Base-by-base conservation (phyloP, 176 grass and related monocot species). In the Carex kokanica region DNA sequence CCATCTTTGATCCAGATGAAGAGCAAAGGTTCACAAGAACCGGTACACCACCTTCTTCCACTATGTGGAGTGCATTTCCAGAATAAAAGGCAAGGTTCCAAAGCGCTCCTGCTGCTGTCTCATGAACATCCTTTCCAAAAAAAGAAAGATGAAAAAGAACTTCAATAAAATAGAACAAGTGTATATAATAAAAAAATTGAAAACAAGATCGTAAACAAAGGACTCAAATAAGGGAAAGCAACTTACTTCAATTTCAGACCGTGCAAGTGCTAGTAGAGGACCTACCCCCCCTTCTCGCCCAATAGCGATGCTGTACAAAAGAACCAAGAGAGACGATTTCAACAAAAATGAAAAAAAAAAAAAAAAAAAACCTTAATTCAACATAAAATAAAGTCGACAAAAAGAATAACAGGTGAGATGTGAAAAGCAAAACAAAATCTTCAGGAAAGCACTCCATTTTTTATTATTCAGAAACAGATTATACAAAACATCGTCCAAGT, bases 51-150 rank as follows among this genome's bases (percentile, higher is more conserved):
- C 93, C 97, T 90, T 99, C 97, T 88, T 99, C 93, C 57, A 99
- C 90, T 85, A 99, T 95, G 47, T 89, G 88, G 9, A 96, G 93
- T 83, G 97, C 89, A 85, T 99, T 99, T 75, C 88, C 87, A 59
- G 83, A 90, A 93, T 96, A 92, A 84, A 99, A 99, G 24, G 97
- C 97, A 90, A 99, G 97, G 86, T 99, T 99, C 97, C 97, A 99
- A 31, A 99, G 91, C 85, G 97, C 97, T 54, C 97, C 97, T 75
- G 97, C 97, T 86, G 97, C 97, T 86, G 97, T 99, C 85, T 99
- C 97, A 65, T 99, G 97, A 86, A 99, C 97, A 95, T 96, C 97
- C 97, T 99, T 85, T 51, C 2, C 21, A 27, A 47, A 68, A 86
- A 6, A 25, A 18, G 3, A 4, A 62, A 2, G 56, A 41, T 5